A percentile compares a stretch with the other conserved stretches of the same genome.
Evolutionary conservation across 169 alveolate genomes (phyloP).

Genomic region (Plasmodium cynomolgi): DNA sequence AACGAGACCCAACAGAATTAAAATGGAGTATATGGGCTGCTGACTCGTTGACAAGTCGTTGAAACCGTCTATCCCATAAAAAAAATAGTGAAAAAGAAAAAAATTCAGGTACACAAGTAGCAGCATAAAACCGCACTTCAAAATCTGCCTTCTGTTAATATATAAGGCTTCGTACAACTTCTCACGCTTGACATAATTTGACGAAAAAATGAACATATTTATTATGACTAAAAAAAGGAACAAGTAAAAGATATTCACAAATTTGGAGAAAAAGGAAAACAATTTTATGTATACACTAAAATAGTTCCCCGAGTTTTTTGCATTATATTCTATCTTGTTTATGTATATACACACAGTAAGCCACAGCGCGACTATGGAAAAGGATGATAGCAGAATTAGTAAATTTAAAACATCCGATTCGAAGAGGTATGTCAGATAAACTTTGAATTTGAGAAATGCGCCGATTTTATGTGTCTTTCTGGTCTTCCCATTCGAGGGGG

Average conservation of each 20-base stretch:
- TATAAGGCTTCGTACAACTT: slow-evolving; percentile 50
- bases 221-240: slow-evolving; percentile 38
- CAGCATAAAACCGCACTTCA: slow-evolving; percentile 14
- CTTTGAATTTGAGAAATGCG: slow-evolving; percentile 17
- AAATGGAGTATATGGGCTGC: slow-evolving; percentile 34
- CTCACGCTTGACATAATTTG: slow-evolving; percentile 43
- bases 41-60: slow-evolving; percentile 35
- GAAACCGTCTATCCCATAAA: slow-evolving; percentile 67
- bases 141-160: slow-evolving; percentile 44
- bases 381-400: slow-evolving; percentile 12
- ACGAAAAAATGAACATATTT: slow-evolving; percentile 38
- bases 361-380: slow-evolving; percentile 28
- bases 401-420: slow-evolving; percentile 46
- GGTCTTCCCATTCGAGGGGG: not conserved
- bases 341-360: slow-evolving; percentile 38
- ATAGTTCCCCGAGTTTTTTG: not conserved
- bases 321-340: slow-evolving; percentile 21
- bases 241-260: slow-evolving; percentile 41
- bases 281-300: slow-evolving; percentile 17
- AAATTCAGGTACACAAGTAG: slow-evolving; percentile 54
- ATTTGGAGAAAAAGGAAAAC: slow-evolving; percentile 13
- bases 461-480: not conserved
- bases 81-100: slow-evolving; percentile 50
- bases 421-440: slow-evolving; percentile 26
- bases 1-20: slow-evolving; percentile 47